Conservation (phyloP, 345 rosid genomes). For the Salix koriyanagi region DNA sequence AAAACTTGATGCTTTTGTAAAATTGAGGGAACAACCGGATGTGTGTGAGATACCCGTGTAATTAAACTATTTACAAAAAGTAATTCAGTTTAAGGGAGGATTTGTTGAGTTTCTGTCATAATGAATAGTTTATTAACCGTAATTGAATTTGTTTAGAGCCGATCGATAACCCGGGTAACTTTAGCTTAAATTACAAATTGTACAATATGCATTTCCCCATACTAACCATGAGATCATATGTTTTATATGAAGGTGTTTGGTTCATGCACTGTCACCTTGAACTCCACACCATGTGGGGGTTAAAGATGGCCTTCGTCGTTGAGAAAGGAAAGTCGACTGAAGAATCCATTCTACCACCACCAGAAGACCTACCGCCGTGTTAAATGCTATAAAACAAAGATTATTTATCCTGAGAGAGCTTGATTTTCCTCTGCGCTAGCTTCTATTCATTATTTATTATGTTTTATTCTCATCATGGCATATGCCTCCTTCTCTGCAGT, state of each 20-base stretch:
- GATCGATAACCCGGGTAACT: conserved; percentile 32
- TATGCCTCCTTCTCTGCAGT: conserved; percentile 8
- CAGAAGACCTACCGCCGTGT: conserved; percentile 49
- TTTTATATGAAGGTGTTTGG: background rate
- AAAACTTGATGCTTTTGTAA: too few relatives aligned
- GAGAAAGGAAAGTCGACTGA: conserved; percentile 45
- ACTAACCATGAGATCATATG: background rate
- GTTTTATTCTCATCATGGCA: background rate
- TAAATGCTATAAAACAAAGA: conserved; percentile 10
- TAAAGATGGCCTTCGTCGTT: conserved; percentile 53
- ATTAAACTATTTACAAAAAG: too few relatives aligned
- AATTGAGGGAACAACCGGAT: too few relatives aligned
- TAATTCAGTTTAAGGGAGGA: too few relatives aligned
- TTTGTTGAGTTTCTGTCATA: too few relatives aligned
- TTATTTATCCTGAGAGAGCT: background rate
- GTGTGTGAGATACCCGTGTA: too few relatives aligned
- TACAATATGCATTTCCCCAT: background rate
- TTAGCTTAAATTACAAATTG: background rate
- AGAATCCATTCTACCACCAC: conserved; percentile 42
- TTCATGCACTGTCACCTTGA: background rate
- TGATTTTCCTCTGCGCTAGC: background rate
- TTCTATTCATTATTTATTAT: background rate
- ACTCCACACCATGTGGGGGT: conserved; percentile 55
- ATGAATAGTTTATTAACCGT: too few relatives aligned
- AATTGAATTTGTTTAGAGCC: background rate